phyloP scores from a whole-genome alignment of 768 basidiomycete species.

The Leccinum broughii region DNA sequence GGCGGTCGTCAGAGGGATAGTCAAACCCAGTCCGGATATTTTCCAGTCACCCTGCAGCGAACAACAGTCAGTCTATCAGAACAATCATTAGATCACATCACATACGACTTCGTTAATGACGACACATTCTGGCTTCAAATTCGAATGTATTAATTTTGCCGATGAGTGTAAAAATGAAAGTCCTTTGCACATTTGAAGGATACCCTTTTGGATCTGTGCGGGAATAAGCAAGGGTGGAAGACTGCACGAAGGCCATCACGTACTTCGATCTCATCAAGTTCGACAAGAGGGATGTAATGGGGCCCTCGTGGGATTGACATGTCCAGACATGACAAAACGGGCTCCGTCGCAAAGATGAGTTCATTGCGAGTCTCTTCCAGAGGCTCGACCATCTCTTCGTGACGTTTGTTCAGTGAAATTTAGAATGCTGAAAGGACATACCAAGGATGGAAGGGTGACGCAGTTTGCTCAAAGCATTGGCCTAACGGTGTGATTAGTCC shows the following conservation, averaged over 20 bases:
- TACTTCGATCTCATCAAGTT: conserved; percentile 96
- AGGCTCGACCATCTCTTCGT: conserved; percentile 93
- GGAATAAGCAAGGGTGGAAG: conserved; percentile 8
- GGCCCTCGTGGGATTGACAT: conserved; percentile 70
- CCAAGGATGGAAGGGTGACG: conserved; percentile 94
- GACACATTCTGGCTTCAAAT: conserved; percentile 83
- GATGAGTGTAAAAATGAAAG: conserved; percentile 89
- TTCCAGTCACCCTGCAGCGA: conserved; percentile 94
- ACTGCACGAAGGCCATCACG: conserved; percentile 20
- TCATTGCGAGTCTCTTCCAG: conserved; percentile 90
- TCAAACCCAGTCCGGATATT: conserved; percentile 84
- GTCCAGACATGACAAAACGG: conserved; percentile 78
- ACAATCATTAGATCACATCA: conserved; percentile 11
- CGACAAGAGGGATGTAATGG: conserved; percentile 57
- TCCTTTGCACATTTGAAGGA: conserved; percentile 89
- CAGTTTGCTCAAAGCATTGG: conserved; percentile 76
- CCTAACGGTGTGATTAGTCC: conserved; percentile 46
- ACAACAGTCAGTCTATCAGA: neutral
- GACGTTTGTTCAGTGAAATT: conserved; percentile 6
- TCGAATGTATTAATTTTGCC: conserved; percentile 89
- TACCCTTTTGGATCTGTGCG: conserved; percentile 89
- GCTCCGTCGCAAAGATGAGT: conserved; percentile 92
- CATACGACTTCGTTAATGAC: conserved; percentile 86
- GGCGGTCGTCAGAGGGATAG: conserved; percentile 68
- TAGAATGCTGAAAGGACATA: conserved; percentile 33